A percentile compares a stretch with the other conserved stretches of the same genome.
phyloP scores from a whole-genome alignment of 805 yeast species.

The Trichomonascus vanleenenianus region DNA sequence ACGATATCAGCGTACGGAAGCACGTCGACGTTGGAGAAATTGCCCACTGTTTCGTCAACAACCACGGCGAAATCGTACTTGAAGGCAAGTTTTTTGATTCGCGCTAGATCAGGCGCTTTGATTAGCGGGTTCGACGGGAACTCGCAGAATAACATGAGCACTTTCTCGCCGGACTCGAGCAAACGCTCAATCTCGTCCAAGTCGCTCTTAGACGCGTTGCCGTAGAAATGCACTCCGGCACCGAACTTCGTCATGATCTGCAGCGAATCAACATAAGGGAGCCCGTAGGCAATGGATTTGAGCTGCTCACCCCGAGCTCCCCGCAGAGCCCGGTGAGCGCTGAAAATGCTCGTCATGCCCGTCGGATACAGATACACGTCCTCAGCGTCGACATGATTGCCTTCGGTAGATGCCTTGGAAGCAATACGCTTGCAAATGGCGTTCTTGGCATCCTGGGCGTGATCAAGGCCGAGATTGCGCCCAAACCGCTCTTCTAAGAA shows the following conservation, averaged over 20 bases:
- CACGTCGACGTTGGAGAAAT: slow-evolving; percentile 75
- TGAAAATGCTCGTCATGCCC: slow-evolving; percentile 90
- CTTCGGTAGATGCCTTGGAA: slow-evolving; percentile 40
- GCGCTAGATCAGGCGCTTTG: slow-evolving; percentile 68
- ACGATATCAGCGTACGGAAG: slow-evolving; percentile 80
- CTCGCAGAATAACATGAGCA: slow-evolving; percentile 80
- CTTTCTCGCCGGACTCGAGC: slow-evolving; percentile 55
- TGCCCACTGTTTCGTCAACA: slow-evolving; percentile 93
- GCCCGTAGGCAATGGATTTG: slow-evolving; percentile 89
- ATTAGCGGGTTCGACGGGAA: slow-evolving; percentile 93
- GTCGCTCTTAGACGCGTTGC: slow-evolving; percentile 66
- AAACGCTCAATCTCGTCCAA: slow-evolving; percentile 55
- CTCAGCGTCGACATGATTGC: slow-evolving; percentile 29
- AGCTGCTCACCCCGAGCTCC: slow-evolving; percentile 17
- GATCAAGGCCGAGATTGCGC: slow-evolving; percentile 71
- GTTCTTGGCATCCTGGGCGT: slow-evolving; percentile 65
- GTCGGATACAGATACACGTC: slow-evolving; percentile 82
- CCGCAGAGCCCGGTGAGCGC: slow-evolving; percentile 49
- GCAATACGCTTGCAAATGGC: slow-evolving; percentile 72
- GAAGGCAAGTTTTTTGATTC: slow-evolving; percentile 58
- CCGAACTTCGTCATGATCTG: slow-evolving; percentile 85
- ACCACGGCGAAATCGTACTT: slow-evolving; percentile 69
- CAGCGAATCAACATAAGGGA: slow-evolving; percentile 90
- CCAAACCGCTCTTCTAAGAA: slow-evolving; percentile 89
- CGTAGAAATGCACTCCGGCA: slow-evolving; percentile 80